Percentiles rank a stretch among this genome's conserved stretches.
These are phyloP conservation scores for Spathaspora sp. DNA, from an alignment of 1,139 yeast genomes.

Conservation along the genomic window DNA sequence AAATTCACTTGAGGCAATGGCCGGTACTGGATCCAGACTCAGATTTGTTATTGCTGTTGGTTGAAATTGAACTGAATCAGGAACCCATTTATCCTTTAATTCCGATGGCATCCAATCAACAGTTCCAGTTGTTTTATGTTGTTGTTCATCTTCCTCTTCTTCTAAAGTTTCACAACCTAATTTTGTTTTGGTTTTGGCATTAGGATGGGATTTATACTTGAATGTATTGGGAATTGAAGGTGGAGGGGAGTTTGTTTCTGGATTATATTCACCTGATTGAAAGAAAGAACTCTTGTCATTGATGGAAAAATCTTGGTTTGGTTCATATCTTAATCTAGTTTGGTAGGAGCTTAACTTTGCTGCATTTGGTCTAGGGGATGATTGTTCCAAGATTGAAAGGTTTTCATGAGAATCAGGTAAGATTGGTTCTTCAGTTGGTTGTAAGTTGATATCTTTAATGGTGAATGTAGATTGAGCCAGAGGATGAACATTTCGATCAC, in stretches of 20 bases:
- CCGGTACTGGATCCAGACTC: slow-evolving; percentile 1
- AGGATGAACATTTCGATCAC: background rate
- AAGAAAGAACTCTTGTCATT: slow-evolving; percentile 12
- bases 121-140: slow-evolving; percentile 4
- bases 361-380: slow-evolving; percentile 10
- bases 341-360: slow-evolving; percentile 22
- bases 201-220: slow-evolving; percentile 47
- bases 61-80: slow-evolving; percentile 8
- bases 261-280: slow-evolving; percentile 1
- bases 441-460: background rate
- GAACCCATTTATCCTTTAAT: slow-evolving; percentile 36
- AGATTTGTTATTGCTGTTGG: background rate
- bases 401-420: background rate
- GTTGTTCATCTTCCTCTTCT: slow-evolving; percentile 1
- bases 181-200: slow-evolving; percentile 40
- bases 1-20: slow-evolving; percentile 18
- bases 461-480: background rate
- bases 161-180: slow-evolving; percentile 17
- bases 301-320: slow-evolving; percentile 33
- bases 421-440: background rate
- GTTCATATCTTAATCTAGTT: slow-evolving; percentile 29
- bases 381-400: slow-evolving; percentile 9
- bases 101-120: slow-evolving; percentile 45
- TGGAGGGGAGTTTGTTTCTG: slow-evolving; percentile 19
- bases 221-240: slow-evolving; percentile 47